These are phyloP conservation scores for Populus hybrid DNA, from an alignment of 441 rosid genomes.

Conservation along the genomic window DNA sequence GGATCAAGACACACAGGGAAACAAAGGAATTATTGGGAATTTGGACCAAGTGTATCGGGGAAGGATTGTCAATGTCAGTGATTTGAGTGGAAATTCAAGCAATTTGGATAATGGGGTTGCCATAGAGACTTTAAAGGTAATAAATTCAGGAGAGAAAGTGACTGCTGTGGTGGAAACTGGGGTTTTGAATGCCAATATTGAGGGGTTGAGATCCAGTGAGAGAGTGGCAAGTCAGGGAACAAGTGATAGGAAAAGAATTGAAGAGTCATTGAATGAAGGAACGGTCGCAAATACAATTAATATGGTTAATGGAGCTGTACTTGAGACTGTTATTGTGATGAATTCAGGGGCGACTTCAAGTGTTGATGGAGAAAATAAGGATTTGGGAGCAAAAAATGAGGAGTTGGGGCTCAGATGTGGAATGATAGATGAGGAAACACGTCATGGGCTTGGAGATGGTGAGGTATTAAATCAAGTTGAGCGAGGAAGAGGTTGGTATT, in stretches of 20 bases:
- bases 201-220: conserved; percentile 23
- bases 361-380: conserved; percentile 26
- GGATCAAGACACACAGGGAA: conserved; percentile 27
- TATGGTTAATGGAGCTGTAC: conserved; percentile 17
- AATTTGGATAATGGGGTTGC: conserved; percentile 19
- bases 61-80: conserved; percentile 20
- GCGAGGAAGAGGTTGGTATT: conserved; percentile 29
- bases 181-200: conserved; percentile 19
- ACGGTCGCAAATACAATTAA: conserved; percentile 25
- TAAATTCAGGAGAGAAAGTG: conserved; percentile 20
- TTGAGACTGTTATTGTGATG: conserved; percentile 25
- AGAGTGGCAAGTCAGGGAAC: conserved; percentile 19
- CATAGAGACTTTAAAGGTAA: conserved; percentile 24
- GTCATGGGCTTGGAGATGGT: conserved; percentile 12
- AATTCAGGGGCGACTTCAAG: conserved; percentile 21
- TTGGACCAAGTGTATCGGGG: conserved; percentile 23
- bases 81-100: conserved; percentile 26
- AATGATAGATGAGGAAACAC: conserved; percentile 6
- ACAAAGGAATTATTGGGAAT: conserved; percentile 8
- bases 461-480: conserved; percentile 26
- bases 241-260: conserved; percentile 15
- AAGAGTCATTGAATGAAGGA: conserved; percentile 14
- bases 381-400: conserved; percentile 16
- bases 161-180: conserved; percentile 22
- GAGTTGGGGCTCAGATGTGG: conserved; percentile 23